Conservation (phyloP, 2,329 filamentous ascomycete genomes). For the Cercospora nicotianae region DNA sequence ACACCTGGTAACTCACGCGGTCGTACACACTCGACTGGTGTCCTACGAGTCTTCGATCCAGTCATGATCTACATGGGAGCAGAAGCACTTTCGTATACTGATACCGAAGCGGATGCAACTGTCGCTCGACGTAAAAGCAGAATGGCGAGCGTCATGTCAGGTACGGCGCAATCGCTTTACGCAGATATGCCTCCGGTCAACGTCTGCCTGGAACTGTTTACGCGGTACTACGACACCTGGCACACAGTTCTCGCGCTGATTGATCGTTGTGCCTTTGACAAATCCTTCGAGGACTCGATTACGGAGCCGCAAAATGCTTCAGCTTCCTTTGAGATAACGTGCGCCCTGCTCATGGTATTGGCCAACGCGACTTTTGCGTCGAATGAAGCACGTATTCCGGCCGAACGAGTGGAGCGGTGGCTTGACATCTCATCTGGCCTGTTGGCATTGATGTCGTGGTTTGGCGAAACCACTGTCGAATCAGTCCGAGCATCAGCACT, state of each 20-base stretch:
- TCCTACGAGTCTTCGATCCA: slow-evolving; percentile 10
- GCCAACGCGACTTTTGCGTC: slow-evolving; percentile 17
- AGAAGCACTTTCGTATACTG: not conserved
- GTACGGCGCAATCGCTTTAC: slow-evolving; percentile 10
- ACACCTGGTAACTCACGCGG: not conserved
- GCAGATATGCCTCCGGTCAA: slow-evolving; percentile 11
- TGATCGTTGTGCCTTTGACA: slow-evolving; percentile 5
- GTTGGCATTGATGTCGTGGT: slow-evolving; percentile 1
- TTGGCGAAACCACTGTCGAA: slow-evolving; percentile 8
- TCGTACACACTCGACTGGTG: slow-evolving; percentile 13
- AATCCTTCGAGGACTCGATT: slow-evolving; percentile 6
- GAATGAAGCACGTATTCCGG: slow-evolving; percentile 4
- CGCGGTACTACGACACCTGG: slow-evolving; percentile 20
- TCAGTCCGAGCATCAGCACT: slow-evolving; percentile 5
- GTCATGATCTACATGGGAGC: slow-evolving; percentile 15
- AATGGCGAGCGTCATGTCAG: slow-evolving; percentile 1
- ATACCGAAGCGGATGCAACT: not conserved
- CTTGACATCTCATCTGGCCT: slow-evolving; percentile 15
- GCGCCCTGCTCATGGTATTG: slow-evolving; percentile 12
- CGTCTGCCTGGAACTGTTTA: slow-evolving; percentile 12
- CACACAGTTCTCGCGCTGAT: slow-evolving; percentile 13
- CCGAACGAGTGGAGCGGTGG: slow-evolving; percentile 12
- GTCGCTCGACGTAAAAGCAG: not conserved
- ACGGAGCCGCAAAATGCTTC: slow-evolving; percentile 6
- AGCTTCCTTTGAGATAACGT: slow-evolving; percentile 8